A percentile compares a stretch with the other conserved stretches of the same genome.
These are phyloP conservation scores for Annulohypoxylon maeteangense DNA, from an alignment of 495 filamentous ascomycete genomes.

Conservation along the genomic window DNA sequence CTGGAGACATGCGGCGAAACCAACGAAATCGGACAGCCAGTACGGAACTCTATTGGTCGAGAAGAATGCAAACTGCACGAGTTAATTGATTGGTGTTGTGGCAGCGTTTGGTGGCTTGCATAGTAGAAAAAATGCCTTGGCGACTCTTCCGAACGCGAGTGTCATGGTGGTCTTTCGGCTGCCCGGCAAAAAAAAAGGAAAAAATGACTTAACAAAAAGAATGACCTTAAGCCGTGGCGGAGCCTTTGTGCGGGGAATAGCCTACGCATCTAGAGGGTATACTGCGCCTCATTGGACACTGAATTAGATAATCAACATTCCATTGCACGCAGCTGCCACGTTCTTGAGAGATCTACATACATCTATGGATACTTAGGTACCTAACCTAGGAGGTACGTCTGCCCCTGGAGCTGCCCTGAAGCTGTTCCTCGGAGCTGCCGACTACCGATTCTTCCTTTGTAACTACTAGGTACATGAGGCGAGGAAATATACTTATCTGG, in stretches of 20 bases:
- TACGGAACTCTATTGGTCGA: neutral
- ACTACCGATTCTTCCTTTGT: neutral
- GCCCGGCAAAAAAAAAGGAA: neutral
- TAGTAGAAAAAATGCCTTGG: neutral
- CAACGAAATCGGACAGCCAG: neutral
- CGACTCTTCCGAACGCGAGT: neutral
- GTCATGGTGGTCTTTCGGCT: neutral
- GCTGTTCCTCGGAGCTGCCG: neutral
- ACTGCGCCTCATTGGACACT: neutral
- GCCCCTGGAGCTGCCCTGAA: neutral
- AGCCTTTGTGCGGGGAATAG: slow-evolving; percentile 7
- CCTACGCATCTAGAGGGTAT: neutral
- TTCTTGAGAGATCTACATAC: neutral
- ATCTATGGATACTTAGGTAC: too few relatives aligned
- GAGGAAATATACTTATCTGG: too few relatives aligned
- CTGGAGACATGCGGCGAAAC: neutral
- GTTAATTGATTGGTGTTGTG: neutral
- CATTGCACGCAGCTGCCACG: too few relatives aligned
- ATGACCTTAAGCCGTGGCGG: neutral
- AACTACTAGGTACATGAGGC: neutral
- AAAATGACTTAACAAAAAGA: neutral
- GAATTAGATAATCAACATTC: neutral
- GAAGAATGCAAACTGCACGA: neutral
- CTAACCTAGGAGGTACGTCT: neutral
- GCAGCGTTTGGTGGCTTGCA: slow-evolving; percentile 1